A percentile compares a stretch with the other conserved stretches of the same genome.
phyloP scores from a whole-genome alignment of 192 early-diverging fungal genomes.

The Entrophospora sp. region DNA sequence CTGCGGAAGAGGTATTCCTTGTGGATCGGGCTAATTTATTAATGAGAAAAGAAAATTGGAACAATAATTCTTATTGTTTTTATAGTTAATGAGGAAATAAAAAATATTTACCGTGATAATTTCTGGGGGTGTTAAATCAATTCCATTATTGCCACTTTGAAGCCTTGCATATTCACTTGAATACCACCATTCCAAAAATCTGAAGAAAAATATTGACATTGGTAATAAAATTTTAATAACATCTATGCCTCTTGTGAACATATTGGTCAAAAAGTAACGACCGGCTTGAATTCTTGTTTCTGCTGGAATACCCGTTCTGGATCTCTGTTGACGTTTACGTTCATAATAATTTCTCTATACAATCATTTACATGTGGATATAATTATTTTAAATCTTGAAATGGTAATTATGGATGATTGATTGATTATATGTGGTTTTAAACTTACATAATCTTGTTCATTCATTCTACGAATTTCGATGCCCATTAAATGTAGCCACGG shows the following conservation, averaged over 20 bases:
- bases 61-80: too few relatives aligned
- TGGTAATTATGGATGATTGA: too few relatives aligned
- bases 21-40: constrained; percentile 52
- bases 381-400: too few relatives aligned
- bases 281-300: constrained; percentile 9
- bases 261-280: constrained; percentile 25
- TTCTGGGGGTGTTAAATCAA: constrained; percentile 65
- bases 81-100: too few relatives aligned
- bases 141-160: constrained; percentile 30
- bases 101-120: constrained; percentile 45
- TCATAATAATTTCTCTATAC: constrained; percentile 21
- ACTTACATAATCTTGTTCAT: constrained; percentile 71
- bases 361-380: too few relatives aligned
- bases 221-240: constrained; percentile 72
- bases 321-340: background rate
- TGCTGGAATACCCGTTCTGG: background rate
- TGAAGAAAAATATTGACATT: constrained; percentile 86
- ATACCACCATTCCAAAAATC: constrained; percentile 97
- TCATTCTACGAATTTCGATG: constrained; percentile 72
- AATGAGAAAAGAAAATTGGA: background rate
- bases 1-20: constrained; percentile 64
- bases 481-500: constrained; percentile 80
- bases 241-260: constrained; percentile 53
- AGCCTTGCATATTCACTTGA: constrained; percentile 68
- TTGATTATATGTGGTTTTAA: too few relatives aligned